Base-by-base conservation (phyloP, 176 grass and related monocot genomes). In the Thinopyrum elongatum region DNA sequence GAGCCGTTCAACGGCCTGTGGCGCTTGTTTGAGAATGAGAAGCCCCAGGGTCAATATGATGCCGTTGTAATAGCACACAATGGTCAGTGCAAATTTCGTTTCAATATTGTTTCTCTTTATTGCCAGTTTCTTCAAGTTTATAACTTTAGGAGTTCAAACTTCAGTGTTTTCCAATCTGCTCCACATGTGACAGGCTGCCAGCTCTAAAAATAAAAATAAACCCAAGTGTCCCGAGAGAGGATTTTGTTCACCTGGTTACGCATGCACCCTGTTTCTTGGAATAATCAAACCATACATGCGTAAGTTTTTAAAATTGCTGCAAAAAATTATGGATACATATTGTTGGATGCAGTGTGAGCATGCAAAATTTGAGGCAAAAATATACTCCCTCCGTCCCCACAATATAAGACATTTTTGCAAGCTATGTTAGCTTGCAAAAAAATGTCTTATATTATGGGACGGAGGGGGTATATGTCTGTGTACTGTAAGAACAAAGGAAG, bases 1-100 rank as follows among this genome's bases (percentile, higher is more conserved):
- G 96, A 98, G 76, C 93, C 93, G 0, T 92, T 94, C 75, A 95
- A 95, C 89, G 93, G 96, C 7, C 70, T 70, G 28, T 95, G 96
- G 96, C 70, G 89, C 72, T 91, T 98, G 58, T 88, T 93, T 91
- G 96, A 98, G 86, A 92, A 86, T 65, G 93, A 94, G 21, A 85
- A 95, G 86, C 82, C 90, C 4, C 91, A 67, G 38, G 96, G 94
- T 64, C 86, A 92, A 80, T 98, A 95, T 72, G 92, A 94, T 85
- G 93, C 92, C 59, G 77, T 98, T 85, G 86, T 98, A 35, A 92
- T 98, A 74, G 93, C 96, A 49, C 96, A 98, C 63, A 98, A 98
- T 88, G 96, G 96, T 98, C 72, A 86, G 84, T 64, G 34, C 36
- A 76, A 64, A n/a, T 62, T 63, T 34, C 19, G 46, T 64, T 76